Base-by-base conservation (phyloP, 2,329 filamentous ascomycete genomes). In the Microsporum audouinii region DNA sequence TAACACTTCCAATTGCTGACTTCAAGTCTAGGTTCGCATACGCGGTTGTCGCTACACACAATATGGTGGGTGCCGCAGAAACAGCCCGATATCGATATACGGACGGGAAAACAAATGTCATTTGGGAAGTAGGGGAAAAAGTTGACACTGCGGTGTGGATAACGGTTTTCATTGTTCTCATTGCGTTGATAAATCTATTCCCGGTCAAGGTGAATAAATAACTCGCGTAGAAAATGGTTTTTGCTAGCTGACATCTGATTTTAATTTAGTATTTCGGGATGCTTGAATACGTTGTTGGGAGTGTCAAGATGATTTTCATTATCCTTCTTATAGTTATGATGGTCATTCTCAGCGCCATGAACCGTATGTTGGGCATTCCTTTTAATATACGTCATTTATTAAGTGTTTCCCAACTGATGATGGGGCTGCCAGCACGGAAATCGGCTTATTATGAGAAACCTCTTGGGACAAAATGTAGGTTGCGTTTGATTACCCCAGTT, bases 321-420 rank as follows among this genome's bases (percentile, higher is more conserved):
- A 70, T 73, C 23, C 66, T 71, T 3, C 59, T 77, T 31, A 77
- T 77, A 60, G 63, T 76, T 6, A 72, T 77, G 68, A 78, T 77
- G 63, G 68, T 77, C 17, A 69, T 75, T 47, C 60, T 77, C 57
- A 72, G 71, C 57, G 68, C 76, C 12, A 63, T 71, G 69, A 69
- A 47, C 70, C 74, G 64, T 69, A 45, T 71, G 72, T n/a, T 55
- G 31, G 14, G 23, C n/a, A 1, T 2, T 8, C 6, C 53, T 27
- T 27, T 36, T 3, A 12, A 55, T 27, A 74, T 66, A 58, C 68
- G 66, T 12, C 73, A 3, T n/a, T 33, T 3, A 6, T 17, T 33
- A n/a, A 5, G 8, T 53, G 39, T n/a, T 3, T 8, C 8, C 12
- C 49, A 33, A 34, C 49, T 55, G n/a, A 55, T 72, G 60, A 59